Conservation (phyloP, 2,329 filamentous ascomycete species). For the Pestalotiopsis sp. region DNA sequence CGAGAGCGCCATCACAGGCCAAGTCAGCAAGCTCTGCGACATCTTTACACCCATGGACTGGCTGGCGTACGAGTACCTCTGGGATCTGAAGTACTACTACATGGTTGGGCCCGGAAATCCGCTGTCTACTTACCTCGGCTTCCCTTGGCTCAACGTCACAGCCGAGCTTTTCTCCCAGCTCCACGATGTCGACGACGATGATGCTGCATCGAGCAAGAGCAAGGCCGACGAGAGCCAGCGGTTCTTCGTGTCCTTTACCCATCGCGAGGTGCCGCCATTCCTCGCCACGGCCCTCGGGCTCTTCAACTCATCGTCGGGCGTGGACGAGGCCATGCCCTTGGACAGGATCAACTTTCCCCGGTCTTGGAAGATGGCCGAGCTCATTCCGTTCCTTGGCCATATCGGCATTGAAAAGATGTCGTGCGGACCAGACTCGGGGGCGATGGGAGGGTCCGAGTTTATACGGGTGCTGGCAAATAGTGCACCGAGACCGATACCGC, state of each 20-base stretch:
- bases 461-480: slow-evolving; percentile 47
- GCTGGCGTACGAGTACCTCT: slow-evolving; percentile 66
- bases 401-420: slow-evolving; percentile 67
- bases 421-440: slow-evolving; percentile 57
- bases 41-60: slow-evolving; percentile 65
- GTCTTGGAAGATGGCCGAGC: slow-evolving; percentile 63
- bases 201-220: slow-evolving; percentile 30
- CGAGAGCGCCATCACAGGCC: slow-evolving; percentile 65
- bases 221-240: slow-evolving; percentile 45
- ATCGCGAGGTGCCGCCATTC: slow-evolving; percentile 68
- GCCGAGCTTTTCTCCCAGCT: slow-evolving; percentile 43
- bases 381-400: slow-evolving; percentile 68
- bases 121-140: slow-evolving; percentile 59
- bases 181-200: neutral
- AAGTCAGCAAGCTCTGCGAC: slow-evolving; percentile 60
- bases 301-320: slow-evolving; percentile 65
- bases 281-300: slow-evolving; percentile 68
- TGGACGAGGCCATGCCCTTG: slow-evolving; percentile 67
- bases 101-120: slow-evolving; percentile 66
- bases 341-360: slow-evolving; percentile 64
- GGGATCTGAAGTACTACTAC: slow-evolving; percentile 66
- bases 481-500: slow-evolving; percentile 42
- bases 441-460: slow-evolving; percentile 36
- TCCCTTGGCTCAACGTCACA: slow-evolving; percentile 69
- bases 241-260: slow-evolving; percentile 69